Percentiles rank a stretch among this genome's conserved stretches.
Conservation (phyloP, 1,139 yeast genomes). For the Scheffersomyces titani region DNA sequence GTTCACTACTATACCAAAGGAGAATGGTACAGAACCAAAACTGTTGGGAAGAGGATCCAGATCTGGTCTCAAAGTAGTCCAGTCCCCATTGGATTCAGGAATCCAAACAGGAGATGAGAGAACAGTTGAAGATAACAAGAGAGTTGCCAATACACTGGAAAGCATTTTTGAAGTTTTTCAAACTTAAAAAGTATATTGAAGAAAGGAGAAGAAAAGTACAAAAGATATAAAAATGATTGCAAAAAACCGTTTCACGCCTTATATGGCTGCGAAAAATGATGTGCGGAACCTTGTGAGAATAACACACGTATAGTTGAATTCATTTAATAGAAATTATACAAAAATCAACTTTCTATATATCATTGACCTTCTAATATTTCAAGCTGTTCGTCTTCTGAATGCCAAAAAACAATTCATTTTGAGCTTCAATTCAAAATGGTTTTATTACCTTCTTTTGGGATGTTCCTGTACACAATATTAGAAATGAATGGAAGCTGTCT, state of each 20-base stretch:
- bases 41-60: constrained; percentile 18
- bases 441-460: no score
- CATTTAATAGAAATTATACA: not conserved
- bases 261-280: not conserved
- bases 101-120: constrained; percentile 17
- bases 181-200: constrained; percentile 1
- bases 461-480: not conserved
- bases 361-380: not conserved
- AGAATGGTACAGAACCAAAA: constrained; percentile 27
- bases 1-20: constrained; percentile 38
- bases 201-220: constrained; percentile 4
- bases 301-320: not conserved
- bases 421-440: no score
- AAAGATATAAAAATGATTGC: constrained; percentile 17
- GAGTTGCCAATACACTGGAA: not conserved
- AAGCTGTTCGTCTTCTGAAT: not conserved
- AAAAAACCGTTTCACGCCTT: constrained; percentile 3
- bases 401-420: not conserved
- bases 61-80: constrained; percentile 34
- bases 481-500: not conserved
- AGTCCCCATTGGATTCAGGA: constrained; percentile 37
- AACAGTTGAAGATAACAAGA: constrained; percentile 2
- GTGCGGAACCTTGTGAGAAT: constrained; percentile 1
- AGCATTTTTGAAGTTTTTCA: not conserved
- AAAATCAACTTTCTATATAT: no score